Conservation (phyloP, 495 filamentous ascomycete genomes). For the Aeminium ludgeri region DNA sequence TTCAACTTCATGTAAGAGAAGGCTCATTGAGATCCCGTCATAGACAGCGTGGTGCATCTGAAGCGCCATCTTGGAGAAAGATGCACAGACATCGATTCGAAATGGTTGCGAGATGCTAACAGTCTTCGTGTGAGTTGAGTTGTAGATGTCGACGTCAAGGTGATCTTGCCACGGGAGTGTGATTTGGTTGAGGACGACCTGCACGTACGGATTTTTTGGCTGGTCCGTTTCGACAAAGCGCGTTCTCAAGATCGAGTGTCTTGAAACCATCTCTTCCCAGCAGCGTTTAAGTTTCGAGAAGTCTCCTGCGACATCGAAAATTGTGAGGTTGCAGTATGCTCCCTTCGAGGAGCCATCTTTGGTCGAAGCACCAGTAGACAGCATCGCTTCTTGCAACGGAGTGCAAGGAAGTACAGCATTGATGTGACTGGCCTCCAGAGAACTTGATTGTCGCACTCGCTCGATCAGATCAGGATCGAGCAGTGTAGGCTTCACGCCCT, state of each 20-base stretch:
- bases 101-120: neutral
- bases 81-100: conserved; percentile 5
- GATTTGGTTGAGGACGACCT: conserved; percentile 34
- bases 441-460: conserved; percentile 22
- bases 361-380: conserved; percentile 32
- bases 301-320: conserved; percentile 32
- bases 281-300: conserved; percentile 25
- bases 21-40: conserved; percentile 52
- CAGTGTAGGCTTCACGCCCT: conserved; percentile 3
- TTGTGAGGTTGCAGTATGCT: conserved; percentile 40
- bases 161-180: conserved; percentile 19
- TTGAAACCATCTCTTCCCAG: conserved; percentile 34
- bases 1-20: conserved; percentile 50
- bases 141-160: too few relatives aligned
- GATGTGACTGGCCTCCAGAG: conserved; percentile 23
- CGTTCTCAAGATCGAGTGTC: conserved; percentile 50
- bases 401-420: conserved; percentile 56
- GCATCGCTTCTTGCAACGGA: conserved; percentile 67
- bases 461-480: conserved; percentile 19
- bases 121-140: too few relatives aligned
- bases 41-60: conserved; percentile 71
- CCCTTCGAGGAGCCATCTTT: conserved; percentile 6
- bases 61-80: conserved; percentile 29
- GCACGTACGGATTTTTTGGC: conserved; percentile 34
- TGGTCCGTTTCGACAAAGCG: conserved; percentile 40